Percentiles rank a stretch among this genome's conserved stretches.
These are phyloP conservation scores for Flagelloscypha sp. DNA, from an alignment of 768 basidiomycete genomes.

Conservation along the genomic window DNA sequence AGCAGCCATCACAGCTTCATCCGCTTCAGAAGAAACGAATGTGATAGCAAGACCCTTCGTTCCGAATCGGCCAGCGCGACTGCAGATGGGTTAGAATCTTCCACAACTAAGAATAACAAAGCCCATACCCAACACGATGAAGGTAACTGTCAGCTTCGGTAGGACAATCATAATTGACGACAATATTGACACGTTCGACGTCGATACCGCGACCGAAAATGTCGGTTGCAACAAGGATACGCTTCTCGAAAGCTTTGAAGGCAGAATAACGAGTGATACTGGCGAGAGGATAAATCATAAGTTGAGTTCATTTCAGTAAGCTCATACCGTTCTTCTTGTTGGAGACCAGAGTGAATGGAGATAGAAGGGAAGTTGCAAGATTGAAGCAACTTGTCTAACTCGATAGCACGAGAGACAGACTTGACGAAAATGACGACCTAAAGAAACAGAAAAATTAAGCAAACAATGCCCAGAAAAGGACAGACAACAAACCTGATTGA, in stretches of 20 bases:
- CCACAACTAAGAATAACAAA: background rate
- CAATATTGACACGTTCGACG: constrained; percentile 99
- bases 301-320: background rate
- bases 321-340: constrained; percentile 90
- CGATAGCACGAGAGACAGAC: constrained; percentile 92
- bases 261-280: constrained; percentile 94
- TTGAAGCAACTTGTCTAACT: constrained; percentile 90
- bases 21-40: constrained; percentile 86
- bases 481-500: constrained; percentile 72
- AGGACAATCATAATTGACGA: constrained; percentile 98
- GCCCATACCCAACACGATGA: constrained; percentile 85
- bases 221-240: constrained; percentile 96
- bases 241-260: constrained; percentile 99
- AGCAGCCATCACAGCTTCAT: constrained; percentile 88
- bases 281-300: constrained; percentile 8
- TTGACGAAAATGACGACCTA: constrained; percentile 99
- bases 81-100: constrained; percentile 16
- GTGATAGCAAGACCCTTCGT: constrained; percentile 99
- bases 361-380: constrained; percentile 99
- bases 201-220: constrained; percentile 99
- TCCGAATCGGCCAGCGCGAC: constrained; percentile 98
- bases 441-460: background rate
- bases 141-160: constrained; percentile 97
- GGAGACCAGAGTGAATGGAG: constrained; percentile 89
- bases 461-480: background rate